Conservation (phyloP, 2,329 filamentous ascomycete species). For the Xylaria sp. region DNA sequence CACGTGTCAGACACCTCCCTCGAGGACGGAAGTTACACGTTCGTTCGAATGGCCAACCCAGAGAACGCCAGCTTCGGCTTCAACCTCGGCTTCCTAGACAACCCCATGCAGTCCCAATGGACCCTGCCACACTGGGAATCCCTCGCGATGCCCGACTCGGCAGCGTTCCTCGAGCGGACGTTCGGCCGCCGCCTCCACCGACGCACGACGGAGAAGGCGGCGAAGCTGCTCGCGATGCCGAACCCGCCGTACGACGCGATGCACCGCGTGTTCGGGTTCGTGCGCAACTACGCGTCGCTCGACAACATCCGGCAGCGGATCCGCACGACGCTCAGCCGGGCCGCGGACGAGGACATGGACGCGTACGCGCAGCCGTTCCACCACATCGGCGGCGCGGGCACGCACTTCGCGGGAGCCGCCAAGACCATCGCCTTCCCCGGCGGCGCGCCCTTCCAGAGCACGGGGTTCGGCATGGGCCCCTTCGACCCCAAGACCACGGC, state of each 20-base stretch:
- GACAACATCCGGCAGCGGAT: conserved; percentile 60
- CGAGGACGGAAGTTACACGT: conserved; percentile 54
- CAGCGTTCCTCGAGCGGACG: conserved; percentile 68
- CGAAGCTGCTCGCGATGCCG: conserved; percentile 64
- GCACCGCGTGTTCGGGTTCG: conserved; percentile 74
- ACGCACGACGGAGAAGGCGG: conserved; percentile 70
- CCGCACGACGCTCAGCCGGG: conserved; percentile 49
- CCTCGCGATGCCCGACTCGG: conserved; percentile 48
- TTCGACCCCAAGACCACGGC: conserved; percentile 56
- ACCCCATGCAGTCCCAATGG: conserved; percentile 44
- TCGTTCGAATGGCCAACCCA: conserved; percentile 62
- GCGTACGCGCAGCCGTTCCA: conserved; percentile 71
- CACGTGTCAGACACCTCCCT: conserved; percentile 9
- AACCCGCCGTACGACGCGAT: conserved; percentile 62
- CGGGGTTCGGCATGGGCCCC: conserved; percentile 60
- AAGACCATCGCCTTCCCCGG: conserved; percentile 40
- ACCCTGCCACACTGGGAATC: conserved; percentile 50
- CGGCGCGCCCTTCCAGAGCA: conserved; percentile 45
- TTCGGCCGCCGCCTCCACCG: conserved; percentile 80
- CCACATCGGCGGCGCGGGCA: conserved; percentile 74
- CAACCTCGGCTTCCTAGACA: conserved; percentile 43
- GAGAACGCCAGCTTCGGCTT: conserved; percentile 66
- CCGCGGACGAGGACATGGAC: conserved; percentile 60
- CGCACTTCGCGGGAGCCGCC: conserved; percentile 63
- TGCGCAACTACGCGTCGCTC: conserved; percentile 68